Percentiles rank a stretch among this genome's conserved stretches.
These are phyloP conservation scores for Sextonia rubra DNA, from an alignment of 164 flowering plant genomes.

Conservation along the genomic window DNA sequence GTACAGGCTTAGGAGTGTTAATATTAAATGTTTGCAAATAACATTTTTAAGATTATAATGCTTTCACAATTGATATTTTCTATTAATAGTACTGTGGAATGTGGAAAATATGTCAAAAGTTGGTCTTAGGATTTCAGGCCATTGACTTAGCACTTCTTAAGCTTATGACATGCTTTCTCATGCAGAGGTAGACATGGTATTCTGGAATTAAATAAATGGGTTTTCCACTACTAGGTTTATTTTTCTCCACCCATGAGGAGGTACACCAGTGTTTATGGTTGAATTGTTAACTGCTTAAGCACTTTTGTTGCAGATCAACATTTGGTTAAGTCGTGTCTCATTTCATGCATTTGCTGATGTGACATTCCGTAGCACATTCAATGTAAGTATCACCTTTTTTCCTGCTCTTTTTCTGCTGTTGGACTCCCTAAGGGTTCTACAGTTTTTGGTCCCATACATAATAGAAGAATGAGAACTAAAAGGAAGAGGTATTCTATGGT, in stretches of 20 bases:
- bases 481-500: no score
- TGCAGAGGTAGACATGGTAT: not conserved
- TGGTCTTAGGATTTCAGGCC: not conserved
- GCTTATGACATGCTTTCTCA: not conserved
- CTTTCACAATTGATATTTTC: not conserved
- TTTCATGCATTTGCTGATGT: slow-evolving; percentile 79
- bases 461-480: no score
- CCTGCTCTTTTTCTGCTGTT: not conserved
- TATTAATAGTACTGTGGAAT: no score
- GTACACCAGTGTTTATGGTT: not conserved
- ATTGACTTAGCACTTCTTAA: not conserved
- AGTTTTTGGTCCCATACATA: not conserved
- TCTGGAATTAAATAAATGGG: not conserved
- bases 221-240: not conserved
- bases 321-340: slow-evolving; percentile 75
- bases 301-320: slow-evolving; percentile 53
- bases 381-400: slow-evolving; percentile 52
- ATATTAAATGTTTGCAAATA: no score
- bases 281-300: not conserved
- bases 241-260: not conserved
- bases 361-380: slow-evolving; percentile 52
- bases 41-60: no score
- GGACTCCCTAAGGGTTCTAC: not conserved
- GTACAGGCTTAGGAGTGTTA: no score
- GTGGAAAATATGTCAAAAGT: not conserved